Base-by-base conservation (phyloP, 2,329 filamentous ascomycete species). In the Intubia oerlemansii region DNA sequence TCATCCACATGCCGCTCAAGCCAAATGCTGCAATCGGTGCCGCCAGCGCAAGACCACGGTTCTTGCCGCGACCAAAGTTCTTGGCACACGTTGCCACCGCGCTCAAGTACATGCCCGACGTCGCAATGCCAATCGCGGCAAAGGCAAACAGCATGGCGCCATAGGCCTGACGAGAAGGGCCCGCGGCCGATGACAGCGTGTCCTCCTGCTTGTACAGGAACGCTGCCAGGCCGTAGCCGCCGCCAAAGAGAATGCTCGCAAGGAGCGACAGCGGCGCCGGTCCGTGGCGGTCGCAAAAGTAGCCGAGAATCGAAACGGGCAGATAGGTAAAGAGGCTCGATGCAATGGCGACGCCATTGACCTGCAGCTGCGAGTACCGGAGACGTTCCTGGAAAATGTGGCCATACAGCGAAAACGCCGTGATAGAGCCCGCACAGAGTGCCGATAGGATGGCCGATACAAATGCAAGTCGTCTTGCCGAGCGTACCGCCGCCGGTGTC, bases 21-120 rank as follows among this genome's bases (percentile, higher is more conserved):
- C 88, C 88, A 46, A 93, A 92, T 6, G 79, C 75, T 1, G 88
- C 81, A 46, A 95, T 93, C 2, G 88, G 88, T 34, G 80, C 62
- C 2, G 85, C 84, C 31, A 98, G 60, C 34, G 90, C 85, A 28
- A 98, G 54, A 0, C 88, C 88, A 42, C 85, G 76, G 43, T 90
- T 74, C 43, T 74, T 78, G 4, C 82, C 81, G 35, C 76, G 71
- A 27, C 84, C 84, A 52, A 95, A 98, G 53, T 95, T 98, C 67
- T 98, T 98, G 20, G 88, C 88, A 44, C 82, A 92, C 0, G 85
- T 91, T 6, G 85, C 85, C n/a, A 98, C 75, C 2, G 81, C 75
- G 28, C 73, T 66, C 32, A 95, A 60, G 49, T 95, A 98, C 69
- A 95, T 82, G 48, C 68, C 69, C 38, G 77, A 79, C 0, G 85